Conservation (phyloP, 768 basidiomycete genomes). For the Gymnopilus junonius region DNA sequence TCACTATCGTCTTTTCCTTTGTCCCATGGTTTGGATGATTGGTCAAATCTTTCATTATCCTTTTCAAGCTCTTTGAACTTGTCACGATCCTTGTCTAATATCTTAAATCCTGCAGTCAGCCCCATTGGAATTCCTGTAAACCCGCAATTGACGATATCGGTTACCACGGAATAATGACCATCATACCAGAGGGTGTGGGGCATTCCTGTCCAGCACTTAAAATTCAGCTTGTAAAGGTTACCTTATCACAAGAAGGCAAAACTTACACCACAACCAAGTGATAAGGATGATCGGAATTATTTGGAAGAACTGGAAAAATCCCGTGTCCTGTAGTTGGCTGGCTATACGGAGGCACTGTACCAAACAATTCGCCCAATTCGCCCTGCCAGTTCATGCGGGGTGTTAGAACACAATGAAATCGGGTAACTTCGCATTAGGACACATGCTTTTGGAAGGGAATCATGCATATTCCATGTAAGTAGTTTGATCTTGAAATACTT, state of each 20-base stretch:
- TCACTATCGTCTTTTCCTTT: constrained; percentile 34
- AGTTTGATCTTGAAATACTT: constrained; percentile 70
- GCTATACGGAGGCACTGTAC: constrained; percentile 54
- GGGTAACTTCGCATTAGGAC: background rate
- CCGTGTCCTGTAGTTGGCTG: constrained; percentile 28
- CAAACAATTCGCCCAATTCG: constrained; percentile 72
- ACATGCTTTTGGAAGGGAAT: constrained; percentile 72
- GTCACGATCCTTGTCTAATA: constrained; percentile 59
- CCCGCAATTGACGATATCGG: background rate
- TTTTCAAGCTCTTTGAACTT: constrained; percentile 39
- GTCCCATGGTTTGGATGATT: constrained; percentile 35
- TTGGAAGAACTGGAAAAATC: constrained; percentile 50
- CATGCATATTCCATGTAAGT: constrained; percentile 88
- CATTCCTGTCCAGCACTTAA: constrained; percentile 73
- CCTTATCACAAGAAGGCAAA: background rate
- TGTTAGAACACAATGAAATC: background rate
- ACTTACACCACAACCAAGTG: constrained; percentile 80
- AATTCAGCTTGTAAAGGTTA: constrained; percentile 16
- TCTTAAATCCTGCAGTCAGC: constrained; percentile 76
- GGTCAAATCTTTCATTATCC: constrained; percentile 29
- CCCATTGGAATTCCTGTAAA: constrained; percentile 74
- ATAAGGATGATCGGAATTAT: constrained; percentile 66
- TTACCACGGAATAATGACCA: background rate
- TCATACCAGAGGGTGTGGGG: constrained; percentile 71
- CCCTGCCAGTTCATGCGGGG: constrained; percentile 48